phyloP scores from a whole-genome alignment of 352 stramenopile genomes.

The Phytopythium vexans region DNA sequence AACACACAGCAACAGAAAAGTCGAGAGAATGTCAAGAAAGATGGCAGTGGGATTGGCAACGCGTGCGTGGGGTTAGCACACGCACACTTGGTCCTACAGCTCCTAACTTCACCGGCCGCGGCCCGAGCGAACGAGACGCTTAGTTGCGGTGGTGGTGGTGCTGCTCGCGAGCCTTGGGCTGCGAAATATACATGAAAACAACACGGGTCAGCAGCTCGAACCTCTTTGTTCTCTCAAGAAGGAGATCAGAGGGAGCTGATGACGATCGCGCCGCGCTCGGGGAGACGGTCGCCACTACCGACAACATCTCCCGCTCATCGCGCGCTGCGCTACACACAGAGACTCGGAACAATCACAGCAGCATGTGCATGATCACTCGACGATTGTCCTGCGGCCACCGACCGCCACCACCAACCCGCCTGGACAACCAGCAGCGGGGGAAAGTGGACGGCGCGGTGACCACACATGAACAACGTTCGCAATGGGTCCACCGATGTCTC shows the following conservation, averaged over 20 bases:
- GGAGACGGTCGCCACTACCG: too few relatives aligned
- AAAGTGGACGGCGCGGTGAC: too few relatives aligned
- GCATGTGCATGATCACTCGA: neutral
- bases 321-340: too few relatives aligned
- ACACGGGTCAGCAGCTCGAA: slow-evolving; percentile 21
- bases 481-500: slow-evolving; percentile 68
- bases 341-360: neutral
- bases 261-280: slow-evolving; percentile 6
- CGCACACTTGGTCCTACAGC: slow-evolving; percentile 13
- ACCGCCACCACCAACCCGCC: too few relatives aligned
- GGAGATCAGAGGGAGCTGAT: slow-evolving; percentile 45
- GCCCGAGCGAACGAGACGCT: slow-evolving; percentile 10
- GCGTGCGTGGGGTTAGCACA: slow-evolving; percentile 1
- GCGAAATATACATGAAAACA: neutral
- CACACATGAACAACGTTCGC: slow-evolving; percentile 6
- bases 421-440: too few relatives aligned
- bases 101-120: neutral
- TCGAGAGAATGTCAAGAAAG: slow-evolving; percentile 3
- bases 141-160: slow-evolving; percentile 83
- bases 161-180: slow-evolving; percentile 42
- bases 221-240: slow-evolving; percentile 21
- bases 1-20: neutral
- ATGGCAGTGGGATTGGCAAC: slow-evolving; percentile 22
- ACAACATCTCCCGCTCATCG: too few relatives aligned
- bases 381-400: too few relatives aligned